Percentiles rank a stretch among this genome's conserved stretches.
phyloP scores from a whole-genome alignment of 805 yeast genomes.

The Kazachstania viticola region DNA sequence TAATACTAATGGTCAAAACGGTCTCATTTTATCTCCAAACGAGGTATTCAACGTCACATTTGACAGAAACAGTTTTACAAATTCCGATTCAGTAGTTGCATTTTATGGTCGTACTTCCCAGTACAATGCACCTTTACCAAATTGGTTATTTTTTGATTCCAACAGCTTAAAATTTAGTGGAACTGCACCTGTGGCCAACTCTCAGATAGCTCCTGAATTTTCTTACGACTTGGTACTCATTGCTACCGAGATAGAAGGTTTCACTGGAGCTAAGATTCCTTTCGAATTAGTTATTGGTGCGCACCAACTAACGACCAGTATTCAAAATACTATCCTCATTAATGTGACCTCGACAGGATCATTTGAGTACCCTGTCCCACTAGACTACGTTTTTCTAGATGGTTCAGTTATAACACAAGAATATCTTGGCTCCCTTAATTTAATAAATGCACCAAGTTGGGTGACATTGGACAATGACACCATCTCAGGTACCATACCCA shows the following conservation, averaged over 20 bases:
- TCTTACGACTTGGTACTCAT: slow-evolving; percentile 58
- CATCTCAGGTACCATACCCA: slow-evolving; percentile 48
- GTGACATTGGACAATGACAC: slow-evolving; percentile 34
- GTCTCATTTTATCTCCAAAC: slow-evolving; percentile 65
- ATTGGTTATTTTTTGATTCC: slow-evolving; percentile 69
- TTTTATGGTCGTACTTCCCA: slow-evolving; percentile 59
- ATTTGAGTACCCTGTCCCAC: slow-evolving; percentile 49
- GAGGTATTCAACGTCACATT: slow-evolving; percentile 55
- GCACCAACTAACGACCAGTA: slow-evolving; percentile 62
- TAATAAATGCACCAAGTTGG: slow-evolving; percentile 51
- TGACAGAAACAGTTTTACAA: slow-evolving; percentile 45
- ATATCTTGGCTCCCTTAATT: slow-evolving; percentile 44
- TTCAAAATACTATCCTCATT: slow-evolving; percentile 43
- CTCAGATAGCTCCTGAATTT: slow-evolving; percentile 80
- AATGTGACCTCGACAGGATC: slow-evolving; percentile 56
- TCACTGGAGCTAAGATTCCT: slow-evolving; percentile 52
- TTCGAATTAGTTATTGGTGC: slow-evolving; percentile 81
- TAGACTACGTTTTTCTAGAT: slow-evolving; percentile 54
- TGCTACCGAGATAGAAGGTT: slow-evolving; percentile 71
- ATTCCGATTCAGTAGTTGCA: slow-evolving; percentile 39
- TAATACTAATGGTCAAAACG: slow-evolving; percentile 62
- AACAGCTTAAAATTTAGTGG: slow-evolving; percentile 63
- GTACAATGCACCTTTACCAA: slow-evolving; percentile 81
- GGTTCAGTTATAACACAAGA: slow-evolving; percentile 33
- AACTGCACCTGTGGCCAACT: slow-evolving; percentile 76